Conservation (phyloP, 2,329 filamentous ascomycete species). For the Venturia aucupariae region DNA sequence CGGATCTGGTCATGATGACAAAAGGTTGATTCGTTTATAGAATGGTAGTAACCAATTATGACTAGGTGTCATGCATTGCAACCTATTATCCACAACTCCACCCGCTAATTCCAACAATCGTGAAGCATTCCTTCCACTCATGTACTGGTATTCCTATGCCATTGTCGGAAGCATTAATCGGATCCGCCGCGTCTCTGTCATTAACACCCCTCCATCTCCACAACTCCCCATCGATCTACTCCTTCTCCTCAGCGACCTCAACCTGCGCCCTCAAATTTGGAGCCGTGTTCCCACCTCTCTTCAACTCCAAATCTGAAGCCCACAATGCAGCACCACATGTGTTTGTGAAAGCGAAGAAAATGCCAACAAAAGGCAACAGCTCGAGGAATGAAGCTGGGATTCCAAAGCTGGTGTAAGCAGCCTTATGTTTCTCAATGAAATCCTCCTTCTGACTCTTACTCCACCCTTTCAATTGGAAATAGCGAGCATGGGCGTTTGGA, state of each 20-base stretch:
- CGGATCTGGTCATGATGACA: too few species aligned
- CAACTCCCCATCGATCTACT: not conserved
- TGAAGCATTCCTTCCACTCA: not conserved
- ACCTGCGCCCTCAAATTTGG: conserved; percentile 7
- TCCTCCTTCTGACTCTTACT: conserved; percentile 52
- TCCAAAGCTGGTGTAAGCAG: conserved; percentile 66
- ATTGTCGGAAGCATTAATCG: too few species aligned
- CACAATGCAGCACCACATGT: conserved; percentile 77
- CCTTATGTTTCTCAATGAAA: conserved; percentile 62
- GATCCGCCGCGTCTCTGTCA: too few species aligned
- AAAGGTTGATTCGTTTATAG: too few species aligned
- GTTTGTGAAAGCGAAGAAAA: conserved; percentile 80
- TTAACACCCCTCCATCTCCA: not conserved
- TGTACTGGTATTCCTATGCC: too few species aligned
- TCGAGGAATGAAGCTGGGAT: conserved; percentile 70
- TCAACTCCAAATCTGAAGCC: conserved; percentile 53
- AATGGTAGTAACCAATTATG: too few species aligned
- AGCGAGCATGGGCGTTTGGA: conserved; percentile 51
- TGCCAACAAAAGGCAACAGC: conserved; percentile 67
- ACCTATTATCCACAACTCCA: not conserved
- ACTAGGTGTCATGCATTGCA: not conserved
- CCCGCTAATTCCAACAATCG: not conserved
- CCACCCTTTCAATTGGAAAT: conserved; percentile 90
- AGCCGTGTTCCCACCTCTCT: conserved; percentile 17
- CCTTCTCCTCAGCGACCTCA: conserved; percentile 5